A percentile compares a stretch with the other conserved stretches of the same genome.
These are phyloP conservation scores for Kwoniella botswanensis DNA, from an alignment of 768 basidiomycete genomes.

Conservation along the genomic window DNA sequence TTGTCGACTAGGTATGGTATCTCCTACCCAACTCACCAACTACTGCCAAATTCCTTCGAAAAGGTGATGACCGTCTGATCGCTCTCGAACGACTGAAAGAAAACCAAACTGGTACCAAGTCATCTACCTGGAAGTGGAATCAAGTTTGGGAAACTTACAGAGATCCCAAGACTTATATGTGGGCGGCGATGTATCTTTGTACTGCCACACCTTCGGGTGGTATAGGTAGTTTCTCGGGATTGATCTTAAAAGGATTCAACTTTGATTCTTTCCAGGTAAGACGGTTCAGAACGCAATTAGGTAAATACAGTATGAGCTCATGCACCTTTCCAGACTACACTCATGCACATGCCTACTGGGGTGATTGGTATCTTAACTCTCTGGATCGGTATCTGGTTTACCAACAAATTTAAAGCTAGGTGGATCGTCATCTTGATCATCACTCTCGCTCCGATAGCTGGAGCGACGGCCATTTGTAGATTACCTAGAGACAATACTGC, in stretches of 20 bases:
- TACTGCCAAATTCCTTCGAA: conserved; percentile 44
- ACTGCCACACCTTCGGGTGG: conserved; percentile 20
- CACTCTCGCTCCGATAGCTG: conserved; percentile 23
- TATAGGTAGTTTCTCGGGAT: conserved; percentile 22
- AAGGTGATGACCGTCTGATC: conserved; percentile 43
- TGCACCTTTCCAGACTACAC: conserved; percentile 24
- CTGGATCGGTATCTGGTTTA: conserved; percentile 41
- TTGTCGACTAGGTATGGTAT: conserved; percentile 24
- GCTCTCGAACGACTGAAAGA: conserved; percentile 41
- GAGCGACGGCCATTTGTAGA: conserved; percentile 28
- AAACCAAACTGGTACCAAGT: conserved; percentile 45
- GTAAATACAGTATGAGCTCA: too few species aligned
- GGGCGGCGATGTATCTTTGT: conserved; percentile 23
- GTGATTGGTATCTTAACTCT: conserved; percentile 46
- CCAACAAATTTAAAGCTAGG: conserved; percentile 47
- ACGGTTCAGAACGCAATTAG: too few species aligned
- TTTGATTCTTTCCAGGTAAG: conserved; percentile 19
- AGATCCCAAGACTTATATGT: conserved; percentile 42
- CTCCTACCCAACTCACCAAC: conserved; percentile 41
- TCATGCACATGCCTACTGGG: conserved; percentile 52
- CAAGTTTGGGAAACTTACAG: conserved; percentile 36
- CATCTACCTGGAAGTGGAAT: conserved; percentile 33
- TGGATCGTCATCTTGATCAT: conserved; percentile 36
- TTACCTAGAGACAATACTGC: conserved; percentile 25
- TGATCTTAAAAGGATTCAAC: conserved; percentile 31